Evolutionary conservation across 768 basidiomycete genomes (phyloP).

Genomic region (Ramaria rubella): DNA sequence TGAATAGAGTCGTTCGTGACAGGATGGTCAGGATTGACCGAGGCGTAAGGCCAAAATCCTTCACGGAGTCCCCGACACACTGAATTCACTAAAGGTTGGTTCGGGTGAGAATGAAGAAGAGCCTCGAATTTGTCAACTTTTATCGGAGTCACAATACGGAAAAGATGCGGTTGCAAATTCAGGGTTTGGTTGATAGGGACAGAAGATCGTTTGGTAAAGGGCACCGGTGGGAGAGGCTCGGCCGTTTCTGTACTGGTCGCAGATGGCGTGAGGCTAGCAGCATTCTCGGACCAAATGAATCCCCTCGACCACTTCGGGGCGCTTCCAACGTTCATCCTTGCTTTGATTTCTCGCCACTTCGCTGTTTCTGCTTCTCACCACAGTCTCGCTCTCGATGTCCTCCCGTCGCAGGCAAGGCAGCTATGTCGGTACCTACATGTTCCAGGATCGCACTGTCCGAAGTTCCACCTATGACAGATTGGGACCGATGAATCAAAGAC

Average conservation of each 20-base stretch:
- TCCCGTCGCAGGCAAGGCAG: too few species aligned
- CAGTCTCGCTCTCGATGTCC: too few species aligned
- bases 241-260: not conserved
- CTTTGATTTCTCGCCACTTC: not conserved
- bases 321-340: not conserved
- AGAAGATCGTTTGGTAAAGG: constrained; percentile 13
- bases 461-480: too few species aligned
- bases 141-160: constrained; percentile 33
- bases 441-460: too few species aligned
- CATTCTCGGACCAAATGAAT: not conserved
- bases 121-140: constrained; percentile 26
- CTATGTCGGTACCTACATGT: too few species aligned
- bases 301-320: not conserved
- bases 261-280: not conserved
- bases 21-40: constrained; percentile 14
- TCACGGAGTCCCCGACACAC: constrained; percentile 22
- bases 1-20: not conserved
- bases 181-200: constrained; percentile 19
- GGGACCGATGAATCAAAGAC: too few species aligned
- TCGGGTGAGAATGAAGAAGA: constrained; percentile 31
- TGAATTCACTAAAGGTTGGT: constrained; percentile 31
- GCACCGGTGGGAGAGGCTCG: not conserved
- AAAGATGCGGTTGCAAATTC: constrained; percentile 22
- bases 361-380: too few species aligned
- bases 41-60: constrained; percentile 41